phyloP scores from a whole-genome alignment of 2,329 filamentous ascomycete species.

The Aciculosporium take region DNA sequence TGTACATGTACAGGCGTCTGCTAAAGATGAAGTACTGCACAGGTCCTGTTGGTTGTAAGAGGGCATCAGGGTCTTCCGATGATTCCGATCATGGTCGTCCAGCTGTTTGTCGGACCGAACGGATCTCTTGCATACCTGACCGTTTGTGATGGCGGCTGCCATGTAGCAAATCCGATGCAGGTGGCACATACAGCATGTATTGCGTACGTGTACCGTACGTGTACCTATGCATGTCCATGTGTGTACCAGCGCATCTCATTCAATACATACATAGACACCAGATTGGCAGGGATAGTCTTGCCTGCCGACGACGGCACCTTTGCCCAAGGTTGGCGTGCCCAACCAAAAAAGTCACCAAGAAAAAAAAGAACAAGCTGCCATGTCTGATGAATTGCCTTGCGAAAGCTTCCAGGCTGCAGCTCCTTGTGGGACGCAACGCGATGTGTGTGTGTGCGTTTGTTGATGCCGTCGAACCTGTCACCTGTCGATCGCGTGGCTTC shows the following conservation, averaged over 20 bases:
- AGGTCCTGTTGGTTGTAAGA: no score
- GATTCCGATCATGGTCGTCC: background rate
- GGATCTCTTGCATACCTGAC: background rate
- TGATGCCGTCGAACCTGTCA: no score
- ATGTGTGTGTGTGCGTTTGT: background rate
- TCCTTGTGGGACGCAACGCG: background rate
- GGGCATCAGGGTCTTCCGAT: no score
- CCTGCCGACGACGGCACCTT: background rate
- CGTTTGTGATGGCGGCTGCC: background rate
- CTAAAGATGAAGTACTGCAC: background rate
- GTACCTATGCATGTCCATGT: no score
- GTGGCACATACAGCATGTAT: no score
- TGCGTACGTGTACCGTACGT: no score
- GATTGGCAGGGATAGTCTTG: background rate
- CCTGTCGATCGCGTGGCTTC: background rate
- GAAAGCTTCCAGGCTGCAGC: background rate
- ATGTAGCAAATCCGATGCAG: background rate
- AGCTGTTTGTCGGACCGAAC: slow-evolving; percentile 2
- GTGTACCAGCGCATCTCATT: no score
- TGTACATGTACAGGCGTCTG: background rate
- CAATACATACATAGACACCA: no score
- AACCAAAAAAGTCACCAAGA: no score
- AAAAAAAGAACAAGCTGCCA: no score
- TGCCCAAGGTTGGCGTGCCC: background rate
- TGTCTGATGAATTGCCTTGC: no score